These are phyloP conservation scores for Talaromyces amestolkiae DNA, from an alignment of 2,329 filamentous ascomycete species.

Conservation along the genomic window DNA sequence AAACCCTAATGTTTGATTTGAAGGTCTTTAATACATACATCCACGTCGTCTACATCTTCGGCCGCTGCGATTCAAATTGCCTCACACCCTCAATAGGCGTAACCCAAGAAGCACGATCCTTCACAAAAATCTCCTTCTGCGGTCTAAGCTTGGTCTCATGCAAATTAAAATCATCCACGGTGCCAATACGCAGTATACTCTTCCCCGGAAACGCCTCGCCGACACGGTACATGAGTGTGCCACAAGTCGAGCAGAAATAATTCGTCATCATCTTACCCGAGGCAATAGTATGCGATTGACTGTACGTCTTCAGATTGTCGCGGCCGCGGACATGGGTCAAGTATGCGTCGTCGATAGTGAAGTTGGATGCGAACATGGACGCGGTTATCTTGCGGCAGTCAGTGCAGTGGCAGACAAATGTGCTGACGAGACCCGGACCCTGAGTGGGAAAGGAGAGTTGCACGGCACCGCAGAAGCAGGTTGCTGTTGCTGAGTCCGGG, in stretches of 20 bases:
- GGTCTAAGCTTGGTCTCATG: constrained; percentile 59
- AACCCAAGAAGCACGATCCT: constrained; percentile 45
- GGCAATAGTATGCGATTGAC: constrained; percentile 48
- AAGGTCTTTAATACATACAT: too few relatives aligned
- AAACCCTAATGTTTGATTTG: too few relatives aligned
- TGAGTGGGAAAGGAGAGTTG: constrained; percentile 13
- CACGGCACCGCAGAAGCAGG: constrained; percentile 17
- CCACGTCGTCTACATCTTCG: background rate
- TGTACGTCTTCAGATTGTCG: constrained; percentile 50
- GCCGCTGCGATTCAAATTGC: constrained; percentile 1
- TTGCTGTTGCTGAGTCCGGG: constrained; percentile 2
- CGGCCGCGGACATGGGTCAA: constrained; percentile 53
- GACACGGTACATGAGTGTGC: constrained; percentile 60
- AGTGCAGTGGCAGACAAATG: constrained; percentile 60
- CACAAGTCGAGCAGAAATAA: constrained; percentile 60
- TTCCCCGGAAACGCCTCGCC: constrained; percentile 45
- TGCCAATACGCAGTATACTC: constrained; percentile 57
- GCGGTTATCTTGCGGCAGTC: constrained; percentile 64
- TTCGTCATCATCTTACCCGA: constrained; percentile 58
- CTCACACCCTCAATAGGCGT: constrained; percentile 1
- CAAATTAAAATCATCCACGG: constrained; percentile 60
- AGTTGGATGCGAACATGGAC: constrained; percentile 62
- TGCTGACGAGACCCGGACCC: constrained; percentile 38
- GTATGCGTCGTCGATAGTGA: constrained; percentile 48
- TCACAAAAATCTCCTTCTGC: constrained; percentile 51